Base-by-base conservation (phyloP, 129 eudicot species). In the Gnaphalium uliginosum region DNA sequence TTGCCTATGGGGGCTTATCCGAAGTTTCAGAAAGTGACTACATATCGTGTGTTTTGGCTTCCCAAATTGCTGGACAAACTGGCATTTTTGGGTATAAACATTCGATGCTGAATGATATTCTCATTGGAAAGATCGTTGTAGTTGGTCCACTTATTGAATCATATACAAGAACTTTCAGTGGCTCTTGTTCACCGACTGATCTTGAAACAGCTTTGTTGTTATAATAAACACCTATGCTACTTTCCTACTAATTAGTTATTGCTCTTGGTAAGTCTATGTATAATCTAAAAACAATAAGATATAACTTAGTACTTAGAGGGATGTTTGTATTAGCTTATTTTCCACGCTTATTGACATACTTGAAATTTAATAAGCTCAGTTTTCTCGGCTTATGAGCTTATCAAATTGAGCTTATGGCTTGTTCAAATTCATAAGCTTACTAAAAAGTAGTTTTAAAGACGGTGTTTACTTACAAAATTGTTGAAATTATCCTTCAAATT, bases 1-100 rank as follows among this genome's bases (percentile, higher is more conserved):
- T n/a, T 58, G 63, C 63, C 14, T 58, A 17, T 58, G 63, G 63
- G 63, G 29, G 63, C 26, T 58, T 58, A 23, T 58, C 29, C 7
- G 64, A 58, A 58, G 64, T 58, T 22, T 22, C 64, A 6, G 64
- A 19, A 58, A 22, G 27, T 21, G 64, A 58, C 64, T 58, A 58
- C 27, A 4, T 19, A 21, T 58, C 32, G 4, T 58, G 64, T 59
- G 17, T 15, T 23, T 59, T 19, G 26, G 65, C 27, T 59, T 21
- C 26, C 26, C 26, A 1, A 3, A 59, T 59, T 23, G 65, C 65
- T 23, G 29, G 29, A 59, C 2, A 23, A 59, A 59, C 9, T 59
- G 30, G 65, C 27, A 19, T 59, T 19, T 11, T 23, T 23, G 65
- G 65, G 2, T 59, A 23, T 11, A 59, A 59, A 10, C 32, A 8